Conservation (phyloP, 345 rosid genomes). For the Camelina neglecta region DNA sequence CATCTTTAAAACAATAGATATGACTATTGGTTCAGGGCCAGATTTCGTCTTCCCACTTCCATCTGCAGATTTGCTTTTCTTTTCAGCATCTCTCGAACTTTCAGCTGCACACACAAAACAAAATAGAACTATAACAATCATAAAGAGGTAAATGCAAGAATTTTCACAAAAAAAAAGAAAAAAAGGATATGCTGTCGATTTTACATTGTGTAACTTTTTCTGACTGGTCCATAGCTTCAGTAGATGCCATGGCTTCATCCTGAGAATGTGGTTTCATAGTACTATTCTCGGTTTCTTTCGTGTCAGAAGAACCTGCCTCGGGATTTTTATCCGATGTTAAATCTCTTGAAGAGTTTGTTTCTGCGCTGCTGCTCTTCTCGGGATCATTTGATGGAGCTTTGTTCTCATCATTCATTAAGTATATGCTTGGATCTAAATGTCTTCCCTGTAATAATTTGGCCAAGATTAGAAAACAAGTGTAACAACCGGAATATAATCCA, state of each 20-base stretch:
- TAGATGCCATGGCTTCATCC: slow-evolving; percentile 47
- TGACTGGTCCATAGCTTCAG: slow-evolving; percentile 47
- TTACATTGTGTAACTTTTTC: slow-evolving; percentile 49
- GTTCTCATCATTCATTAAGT: slow-evolving; percentile 88
- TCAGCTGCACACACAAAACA: slow-evolving; percentile 49
- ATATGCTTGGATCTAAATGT: slow-evolving; percentile 98
- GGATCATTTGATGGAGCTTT: slow-evolving; percentile 56
- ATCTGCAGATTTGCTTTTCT: slow-evolving; percentile 32
- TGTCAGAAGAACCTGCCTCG: slow-evolving; percentile 45
- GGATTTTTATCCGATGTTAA: slow-evolving; percentile 41
- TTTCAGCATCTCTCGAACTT: slow-evolving; percentile 46
- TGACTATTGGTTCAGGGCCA: slow-evolving; percentile 75
- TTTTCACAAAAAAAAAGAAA: background rate
- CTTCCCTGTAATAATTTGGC: slow-evolving; percentile 64
- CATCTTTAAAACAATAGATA: slow-evolving; percentile 93
- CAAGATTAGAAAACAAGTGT: slow-evolving; percentile 20
- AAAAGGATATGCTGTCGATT: slow-evolving; percentile 39
- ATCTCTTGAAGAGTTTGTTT: slow-evolving; percentile 41
- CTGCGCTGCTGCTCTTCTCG: slow-evolving; percentile 44
- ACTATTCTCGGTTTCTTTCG: slow-evolving; percentile 42
- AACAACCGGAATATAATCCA: background rate
- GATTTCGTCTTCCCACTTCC: slow-evolving; percentile 59
- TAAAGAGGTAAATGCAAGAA: slow-evolving; percentile 13
- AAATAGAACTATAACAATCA: background rate
- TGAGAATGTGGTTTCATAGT: slow-evolving; percentile 35